Evolutionary conservation across 441 rosid species (phyloP), one percentile per base, ranked within the genome.

Genomic region (Aleurites moluccanus): DNA sequence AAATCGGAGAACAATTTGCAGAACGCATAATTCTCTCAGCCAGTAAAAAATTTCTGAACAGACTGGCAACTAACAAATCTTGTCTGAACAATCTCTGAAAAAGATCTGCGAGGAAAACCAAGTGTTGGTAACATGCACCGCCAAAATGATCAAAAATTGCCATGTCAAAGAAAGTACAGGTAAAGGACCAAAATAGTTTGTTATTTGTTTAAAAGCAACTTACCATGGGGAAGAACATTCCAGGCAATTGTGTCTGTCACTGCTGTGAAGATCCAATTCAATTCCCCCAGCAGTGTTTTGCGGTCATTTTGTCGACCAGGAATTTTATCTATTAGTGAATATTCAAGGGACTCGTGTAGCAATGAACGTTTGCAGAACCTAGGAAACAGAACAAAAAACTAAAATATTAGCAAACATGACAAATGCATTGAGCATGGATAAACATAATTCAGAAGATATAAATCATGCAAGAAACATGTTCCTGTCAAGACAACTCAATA

Each of bases 181-280:
- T 42, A 45, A n/a, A 4, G 53, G 38, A 67, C 2, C n/a, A n/a
- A n/a, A 72, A 66, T 1, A 35, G 13, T 21, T n/a, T n/a, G 21
- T 59, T 20, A 13, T 52, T 56, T 44, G 75, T 35, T 70, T 72
- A 70, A 35, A 70, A 77, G 66, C 50, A 69, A 73, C 67, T 33
- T 92, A 96, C 99, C 99, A 84, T 88, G 99, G 77, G 99, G 98
- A 30, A 96, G 96, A 69, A 94, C 99, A 88, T 94, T 96, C 99
- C 99, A 96, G 3, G 98, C 99, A 83, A 96, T 96, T 77, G 99
- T 96, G 83, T 96, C 99, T 0, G 98, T 96, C 61, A 94, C 98
- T 65, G 98, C 98, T 42, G 98, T 94, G 82, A 96, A 96, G 74
- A 96, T 96, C 99, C 99, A 96, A 79, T 96, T 96, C 89, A 96